Percentiles rank a stretch among this genome's conserved stretches.
These are phyloP conservation scores for Solanum etuberosum DNA, from an alignment of 257 asterid species.

Conservation along the genomic window DNA sequence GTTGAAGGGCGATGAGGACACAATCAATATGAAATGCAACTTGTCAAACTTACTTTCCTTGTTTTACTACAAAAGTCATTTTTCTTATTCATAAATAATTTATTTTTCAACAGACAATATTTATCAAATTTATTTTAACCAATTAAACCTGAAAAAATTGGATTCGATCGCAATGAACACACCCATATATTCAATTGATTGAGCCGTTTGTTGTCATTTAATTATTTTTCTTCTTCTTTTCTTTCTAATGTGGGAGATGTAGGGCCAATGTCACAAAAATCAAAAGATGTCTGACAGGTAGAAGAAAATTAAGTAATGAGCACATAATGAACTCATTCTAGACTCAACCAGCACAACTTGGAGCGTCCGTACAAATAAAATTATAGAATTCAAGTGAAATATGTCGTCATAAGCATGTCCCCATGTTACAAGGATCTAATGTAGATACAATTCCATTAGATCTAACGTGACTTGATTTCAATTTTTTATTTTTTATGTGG, in stretches of 20 bases:
- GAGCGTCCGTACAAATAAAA: not conserved
- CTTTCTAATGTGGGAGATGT: not conserved
- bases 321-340: slow-evolving; percentile 13
- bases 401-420: slow-evolving; percentile 17
- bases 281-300: not conserved
- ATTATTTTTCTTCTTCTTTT: not conserved
- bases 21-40: not conserved
- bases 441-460: not conserved
- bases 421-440: not conserved
- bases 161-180: not conserved
- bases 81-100: not conserved
- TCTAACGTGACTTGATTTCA: not conserved
- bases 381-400: not conserved
- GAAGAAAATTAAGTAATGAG: slow-evolving; percentile 3
- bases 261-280: slow-evolving; percentile 1
- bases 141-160: no score
- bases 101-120: not conserved
- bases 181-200: not conserved
- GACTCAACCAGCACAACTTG: not conserved
- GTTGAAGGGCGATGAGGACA: not conserved
- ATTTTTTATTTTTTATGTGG: not conserved
- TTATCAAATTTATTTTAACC: not conserved
- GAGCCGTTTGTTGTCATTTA: not conserved
- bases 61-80: not conserved
- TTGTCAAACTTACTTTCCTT: not conserved